Conservation (phyloP, 2,329 filamentous ascomycete species). For the Cladosporium colombiae region DNA sequence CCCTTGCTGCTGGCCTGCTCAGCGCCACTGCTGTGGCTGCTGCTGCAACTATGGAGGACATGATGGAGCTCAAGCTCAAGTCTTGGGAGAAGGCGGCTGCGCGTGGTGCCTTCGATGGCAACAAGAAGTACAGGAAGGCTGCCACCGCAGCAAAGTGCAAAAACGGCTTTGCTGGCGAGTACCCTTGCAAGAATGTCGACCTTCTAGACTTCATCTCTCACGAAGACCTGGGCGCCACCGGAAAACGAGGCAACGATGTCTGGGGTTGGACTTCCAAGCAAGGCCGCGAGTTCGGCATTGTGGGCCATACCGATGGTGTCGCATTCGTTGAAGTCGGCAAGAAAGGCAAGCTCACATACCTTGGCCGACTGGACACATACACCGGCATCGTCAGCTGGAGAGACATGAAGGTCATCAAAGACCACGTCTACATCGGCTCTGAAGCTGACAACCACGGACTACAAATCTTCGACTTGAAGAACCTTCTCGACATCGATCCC, state of each 20-base stretch:
- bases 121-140: constrained; percentile 21
- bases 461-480: constrained; percentile 55
- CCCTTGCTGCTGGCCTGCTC: constrained; percentile 17
- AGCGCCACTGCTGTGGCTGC: constrained; percentile 18
- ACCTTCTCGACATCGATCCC: constrained; percentile 36
- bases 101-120: constrained; percentile 16
- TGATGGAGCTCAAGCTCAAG: constrained; percentile 14
- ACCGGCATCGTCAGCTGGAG: constrained; percentile 39
- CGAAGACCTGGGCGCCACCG: constrained; percentile 40
- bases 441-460: constrained; percentile 50
- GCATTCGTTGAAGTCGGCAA: constrained; percentile 52
- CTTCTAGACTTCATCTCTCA: constrained; percentile 44
- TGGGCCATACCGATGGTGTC: constrained; percentile 52
- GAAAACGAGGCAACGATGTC: constrained; percentile 39
- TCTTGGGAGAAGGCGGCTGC: constrained; percentile 16
- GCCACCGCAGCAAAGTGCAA: constrained; percentile 32
- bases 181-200: constrained; percentile 40
- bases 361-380: constrained; percentile 50
- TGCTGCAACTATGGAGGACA: constrained; percentile 16
- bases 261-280: constrained; percentile 54
- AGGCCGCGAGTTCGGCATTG: constrained; percentile 52
- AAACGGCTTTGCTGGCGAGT: constrained; percentile 41
- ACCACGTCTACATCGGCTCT: constrained; percentile 45
- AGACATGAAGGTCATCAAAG: constrained; percentile 43
- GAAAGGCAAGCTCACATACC: constrained; percentile 50